A percentile compares a stretch with the other conserved stretches of the same genome.
Evolutionary conservation across 1,139 yeast genomes (phyloP).

Genomic region (Kodamaea alishanica): DNA sequence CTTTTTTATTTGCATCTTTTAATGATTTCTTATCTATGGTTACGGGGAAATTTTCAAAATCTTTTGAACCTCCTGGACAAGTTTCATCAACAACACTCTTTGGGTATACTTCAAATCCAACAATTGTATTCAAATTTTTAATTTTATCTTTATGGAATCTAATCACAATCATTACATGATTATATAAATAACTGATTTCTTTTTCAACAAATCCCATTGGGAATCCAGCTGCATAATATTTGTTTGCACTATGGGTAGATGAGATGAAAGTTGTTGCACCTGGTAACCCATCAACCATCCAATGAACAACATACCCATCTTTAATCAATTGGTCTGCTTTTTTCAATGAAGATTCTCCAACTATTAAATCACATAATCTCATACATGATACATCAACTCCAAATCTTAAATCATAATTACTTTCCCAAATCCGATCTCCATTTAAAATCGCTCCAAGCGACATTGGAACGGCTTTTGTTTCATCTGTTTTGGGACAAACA

Average conservation of each 20-base stretch:
- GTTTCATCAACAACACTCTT: constrained; percentile 64
- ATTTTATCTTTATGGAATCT: constrained; percentile 60
- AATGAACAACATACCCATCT: constrained; percentile 73
- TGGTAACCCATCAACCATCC: constrained; percentile 82
- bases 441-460: constrained; percentile 74
- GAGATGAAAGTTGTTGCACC: constrained; percentile 79
- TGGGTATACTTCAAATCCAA: constrained; percentile 90
- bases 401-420: constrained; percentile 62
- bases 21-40: constrained; percentile 19
- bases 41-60: constrained; percentile 53
- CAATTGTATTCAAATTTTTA: constrained; percentile 55
- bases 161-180: constrained; percentile 77
- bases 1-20: constrained; percentile 14
- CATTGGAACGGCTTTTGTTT: constrained; percentile 57
- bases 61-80: constrained; percentile 67
- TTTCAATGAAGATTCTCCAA: constrained; percentile 46
- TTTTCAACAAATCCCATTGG: constrained; percentile 70
- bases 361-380: constrained; percentile 61
- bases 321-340: constrained; percentile 61
- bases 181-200: constrained; percentile 60
- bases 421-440: constrained; percentile 78
- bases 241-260: constrained; percentile 52
- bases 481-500: constrained; percentile 65
- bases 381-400: constrained; percentile 63
- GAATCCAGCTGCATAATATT: constrained; percentile 84